Percentiles rank a stretch among this genome's conserved stretches.
Evolutionary conservation across 73 alveolate genomes (phyloP).

Genomic region (Paramecium primaurelia): DNA sequence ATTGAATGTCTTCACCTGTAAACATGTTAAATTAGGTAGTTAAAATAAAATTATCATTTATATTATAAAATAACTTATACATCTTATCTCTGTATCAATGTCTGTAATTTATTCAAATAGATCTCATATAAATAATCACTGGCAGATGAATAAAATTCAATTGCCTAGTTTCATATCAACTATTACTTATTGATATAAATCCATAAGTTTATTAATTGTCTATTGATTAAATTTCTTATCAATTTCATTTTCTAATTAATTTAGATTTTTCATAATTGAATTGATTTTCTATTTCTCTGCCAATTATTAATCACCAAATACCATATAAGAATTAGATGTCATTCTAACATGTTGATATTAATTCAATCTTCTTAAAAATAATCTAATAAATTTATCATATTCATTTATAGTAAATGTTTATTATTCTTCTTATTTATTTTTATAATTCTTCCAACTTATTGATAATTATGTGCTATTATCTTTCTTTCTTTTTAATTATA

Average conservation of each 20-base stretch:
- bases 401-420: constrained; percentile 24
- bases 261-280: constrained; percentile 3
- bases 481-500: not conserved
- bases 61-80: constrained; percentile 39
- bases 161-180: not conserved
- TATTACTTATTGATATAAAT: constrained; percentile 9
- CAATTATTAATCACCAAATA: not conserved
- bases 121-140: constrained; percentile 28
- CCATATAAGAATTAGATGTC: constrained; percentile 21
- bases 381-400: not conserved
- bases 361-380: constrained; percentile 7
- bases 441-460: constrained; percentile 26
- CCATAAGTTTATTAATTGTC: constrained; percentile 30
- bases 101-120: constrained; percentile 14
- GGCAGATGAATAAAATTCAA: constrained; percentile 41
- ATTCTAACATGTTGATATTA: constrained; percentile 32
- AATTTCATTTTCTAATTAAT: constrained; percentile 16
- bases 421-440: constrained; percentile 22
- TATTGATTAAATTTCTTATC: constrained; percentile 36
- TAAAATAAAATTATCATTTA: constrained; percentile 17
- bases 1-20: not conserved
- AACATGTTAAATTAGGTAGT: constrained; percentile 3
- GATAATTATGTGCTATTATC: not conserved
- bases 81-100: constrained; percentile 36
- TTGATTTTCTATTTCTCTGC: not conserved